These are phyloP conservation scores for Prunella vulgaris DNA, from an alignment of 257 asterid species.

Conservation along the genomic window DNA sequence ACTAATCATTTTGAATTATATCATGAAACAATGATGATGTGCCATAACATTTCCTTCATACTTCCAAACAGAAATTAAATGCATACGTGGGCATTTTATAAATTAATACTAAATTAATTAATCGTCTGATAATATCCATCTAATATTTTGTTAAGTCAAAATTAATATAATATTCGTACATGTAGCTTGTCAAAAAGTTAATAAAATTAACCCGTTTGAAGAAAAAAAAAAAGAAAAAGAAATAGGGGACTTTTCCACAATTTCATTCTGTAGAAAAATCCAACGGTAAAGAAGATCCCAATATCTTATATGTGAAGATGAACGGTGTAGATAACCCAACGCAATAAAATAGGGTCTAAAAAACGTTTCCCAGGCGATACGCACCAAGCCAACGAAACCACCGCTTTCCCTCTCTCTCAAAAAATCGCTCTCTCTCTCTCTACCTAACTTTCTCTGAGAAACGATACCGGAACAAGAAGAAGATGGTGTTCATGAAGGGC, in stretches of 20 bases:
- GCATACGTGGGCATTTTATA: background rate
- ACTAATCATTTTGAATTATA: too few relatives aligned
- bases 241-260: background rate
- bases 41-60: too few relatives aligned
- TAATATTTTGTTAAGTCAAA: too few relatives aligned
- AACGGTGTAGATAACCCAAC: conserved; percentile 25
- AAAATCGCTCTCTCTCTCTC: conserved; percentile 17
- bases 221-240: background rate
- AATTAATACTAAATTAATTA: too few relatives aligned
- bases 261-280: background rate
- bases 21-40: too few relatives aligned
- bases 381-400: conserved; percentile 24
- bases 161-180: background rate
- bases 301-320: background rate
- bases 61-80: too few relatives aligned
- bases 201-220: background rate
- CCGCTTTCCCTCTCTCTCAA: conserved; percentile 29
- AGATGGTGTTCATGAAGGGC: conserved; percentile 51
- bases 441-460: conserved; percentile 14
- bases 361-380: conserved; percentile 15
- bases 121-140: background rate
- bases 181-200: background rate
- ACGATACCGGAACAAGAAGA: background rate
- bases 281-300: conserved; percentile 8
- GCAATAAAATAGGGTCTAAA: conserved; percentile 31